Conservation (phyloP, 768 basidiomycete genomes). For the Gelatoporia subvermispora region DNA sequence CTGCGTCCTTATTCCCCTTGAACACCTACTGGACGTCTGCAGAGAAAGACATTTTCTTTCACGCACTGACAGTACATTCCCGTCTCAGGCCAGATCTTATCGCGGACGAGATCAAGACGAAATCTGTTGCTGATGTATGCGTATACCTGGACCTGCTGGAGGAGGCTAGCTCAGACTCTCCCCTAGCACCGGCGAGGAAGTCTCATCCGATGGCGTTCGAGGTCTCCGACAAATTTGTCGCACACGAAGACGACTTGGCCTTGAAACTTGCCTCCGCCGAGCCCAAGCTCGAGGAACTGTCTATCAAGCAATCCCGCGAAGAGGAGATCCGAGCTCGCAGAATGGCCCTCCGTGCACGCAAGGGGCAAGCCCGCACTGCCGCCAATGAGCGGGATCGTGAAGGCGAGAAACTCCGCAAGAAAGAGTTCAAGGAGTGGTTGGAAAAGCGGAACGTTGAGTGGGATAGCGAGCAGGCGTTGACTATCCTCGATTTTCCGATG, state of each 20-base stretch:
- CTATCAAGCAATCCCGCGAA: constrained; percentile 16
- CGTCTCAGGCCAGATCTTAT: constrained; percentile 76
- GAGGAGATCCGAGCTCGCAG: constrained; percentile 10
- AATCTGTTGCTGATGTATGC: constrained; percentile 62
- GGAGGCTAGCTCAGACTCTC: constrained; percentile 23
- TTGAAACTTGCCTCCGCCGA: constrained; percentile 24
- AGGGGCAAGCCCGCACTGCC: constrained; percentile 9
- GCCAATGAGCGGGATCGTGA: constrained; percentile 17
- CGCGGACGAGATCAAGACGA: constrained; percentile 59
- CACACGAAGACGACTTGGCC: constrained; percentile 44
- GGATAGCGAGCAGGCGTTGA: constrained; percentile 26
- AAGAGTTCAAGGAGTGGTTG: constrained; percentile 21
- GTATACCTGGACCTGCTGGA: constrained; percentile 58
- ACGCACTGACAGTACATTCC: constrained; percentile 60
- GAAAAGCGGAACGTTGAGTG: constrained; percentile 13
- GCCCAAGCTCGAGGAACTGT: constrained; percentile 21
- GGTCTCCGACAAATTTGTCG: constrained; percentile 46
- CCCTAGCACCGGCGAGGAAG: constrained; percentile 10
- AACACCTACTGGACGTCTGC: constrained; percentile 52
- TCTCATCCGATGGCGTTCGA: constrained; percentile 46
- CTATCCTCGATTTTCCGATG: constrained; percentile 23
- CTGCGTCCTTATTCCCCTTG: constrained; percentile 20
- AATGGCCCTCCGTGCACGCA: constrained; percentile 18
- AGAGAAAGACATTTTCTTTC: constrained; percentile 75
- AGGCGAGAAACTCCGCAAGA: constrained; percentile 23